These are phyloP conservation scores for Quercus variabilis DNA, from an alignment of 306 rosid species.

Conservation along the genomic window DNA sequence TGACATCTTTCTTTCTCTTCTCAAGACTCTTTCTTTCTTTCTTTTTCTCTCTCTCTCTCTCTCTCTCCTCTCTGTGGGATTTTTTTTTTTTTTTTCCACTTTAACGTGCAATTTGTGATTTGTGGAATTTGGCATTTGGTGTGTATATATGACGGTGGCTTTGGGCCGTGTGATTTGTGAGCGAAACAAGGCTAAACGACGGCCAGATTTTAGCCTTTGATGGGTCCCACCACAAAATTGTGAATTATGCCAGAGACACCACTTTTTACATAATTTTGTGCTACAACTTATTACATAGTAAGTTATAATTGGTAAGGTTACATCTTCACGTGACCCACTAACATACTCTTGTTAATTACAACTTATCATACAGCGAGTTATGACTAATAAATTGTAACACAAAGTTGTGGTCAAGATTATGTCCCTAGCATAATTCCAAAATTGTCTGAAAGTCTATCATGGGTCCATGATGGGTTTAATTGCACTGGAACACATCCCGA, in stretches of 20 bases:
- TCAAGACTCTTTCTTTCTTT: not conserved
- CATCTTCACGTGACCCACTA: too few species aligned
- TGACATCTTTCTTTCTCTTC: not conserved
- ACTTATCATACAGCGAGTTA: accelerated
- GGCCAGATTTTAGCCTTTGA: not conserved
- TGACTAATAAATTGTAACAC: accelerated
- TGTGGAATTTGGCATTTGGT: conserved; percentile 1
- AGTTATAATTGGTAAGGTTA: accelerated
- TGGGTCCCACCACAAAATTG: not conserved
- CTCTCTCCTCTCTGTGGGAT: not conserved
- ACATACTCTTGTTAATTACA: accelerated
- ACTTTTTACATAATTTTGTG: accelerated
- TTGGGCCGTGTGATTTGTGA: conserved; percentile 23
- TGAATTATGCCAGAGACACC: not conserved
- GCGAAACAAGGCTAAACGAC: not conserved
- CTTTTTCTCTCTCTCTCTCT: not conserved
- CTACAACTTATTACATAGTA: accelerated
- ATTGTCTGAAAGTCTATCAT: not conserved
- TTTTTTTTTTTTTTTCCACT: not conserved
- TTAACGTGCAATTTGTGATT: not conserved
- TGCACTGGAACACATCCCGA: not conserved
- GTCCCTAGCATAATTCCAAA: not conserved
- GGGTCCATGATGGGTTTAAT: not conserved
- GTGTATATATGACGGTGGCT: not conserved
- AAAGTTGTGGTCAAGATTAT: accelerated